Percentiles rank a stretch among this genome's conserved stretches.
These are phyloP conservation scores for Escovopsis sp. DNA, from an alignment of 2,329 filamentous ascomycete species.

Conservation along the genomic window DNA sequence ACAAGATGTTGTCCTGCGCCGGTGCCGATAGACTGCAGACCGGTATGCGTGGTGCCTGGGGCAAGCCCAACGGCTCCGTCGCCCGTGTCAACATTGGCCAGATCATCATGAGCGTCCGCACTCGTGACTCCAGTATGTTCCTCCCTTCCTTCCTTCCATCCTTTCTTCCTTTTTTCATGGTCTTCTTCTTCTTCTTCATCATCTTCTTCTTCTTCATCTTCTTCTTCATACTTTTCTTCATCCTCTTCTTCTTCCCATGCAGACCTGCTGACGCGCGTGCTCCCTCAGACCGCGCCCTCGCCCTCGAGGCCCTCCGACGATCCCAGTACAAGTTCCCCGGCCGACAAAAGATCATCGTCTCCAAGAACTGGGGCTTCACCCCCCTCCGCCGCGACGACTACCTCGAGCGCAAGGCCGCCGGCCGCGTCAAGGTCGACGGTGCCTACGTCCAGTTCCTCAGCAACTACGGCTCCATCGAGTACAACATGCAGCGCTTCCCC, in stretches of 20 bases:
- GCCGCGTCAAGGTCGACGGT: constrained; percentile 91
- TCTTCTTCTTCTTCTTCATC: too few relatives aligned
- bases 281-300: constrained; percentile 61
- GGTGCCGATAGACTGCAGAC: constrained; percentile 99
- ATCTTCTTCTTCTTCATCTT: not conserved
- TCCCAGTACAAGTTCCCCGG: constrained; percentile 99
- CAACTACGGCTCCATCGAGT: constrained; percentile 73
- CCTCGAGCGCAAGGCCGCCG: constrained; percentile 84
- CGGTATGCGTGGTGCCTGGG: constrained; percentile 99
- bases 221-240: not conserved
- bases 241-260: too few relatives aligned
- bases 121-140: constrained; percentile 76
- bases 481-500: constrained; percentile 93
- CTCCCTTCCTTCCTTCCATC: not conserved
- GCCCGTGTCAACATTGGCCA: constrained; percentile 99
- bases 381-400: constrained; percentile 96
- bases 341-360: constrained; percentile 99
- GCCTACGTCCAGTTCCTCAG: constrained; percentile 98
- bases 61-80: constrained; percentile 97
- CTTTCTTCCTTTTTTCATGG: not conserved
- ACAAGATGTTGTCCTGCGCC: constrained; percentile 99
- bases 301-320: constrained; percentile 96
- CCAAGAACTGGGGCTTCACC: constrained; percentile 99
- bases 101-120: constrained; percentile 94
- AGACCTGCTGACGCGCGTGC: constrained; percentile 14